Base-by-base conservation (phyloP, 2,329 filamentous ascomycete species). In the Polytolypa hystricis region DNA sequence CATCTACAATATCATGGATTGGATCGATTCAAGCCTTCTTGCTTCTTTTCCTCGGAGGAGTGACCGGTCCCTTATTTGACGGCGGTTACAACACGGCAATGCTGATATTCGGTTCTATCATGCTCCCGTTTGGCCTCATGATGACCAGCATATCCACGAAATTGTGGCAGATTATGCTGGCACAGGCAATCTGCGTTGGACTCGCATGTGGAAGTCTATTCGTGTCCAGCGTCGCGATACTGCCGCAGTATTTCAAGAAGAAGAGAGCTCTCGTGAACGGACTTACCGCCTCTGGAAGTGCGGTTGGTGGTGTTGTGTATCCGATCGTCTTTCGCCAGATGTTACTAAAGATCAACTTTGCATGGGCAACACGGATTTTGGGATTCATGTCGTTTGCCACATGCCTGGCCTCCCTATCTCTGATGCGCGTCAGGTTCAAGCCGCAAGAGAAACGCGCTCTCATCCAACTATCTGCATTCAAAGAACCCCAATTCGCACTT, bases 241-340 rank as follows among this genome's bases (percentile, higher is more conserved):
- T 83, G 2, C 72, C 77, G 3, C 78, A 79, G 8, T 84, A 83
- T 49, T 82, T 82, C 50, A 62, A 63, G 30, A 64, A 61, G 32
- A 69, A 64, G 43, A 64, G 73, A 39, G 67, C 68, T 1, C 56
- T 82, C 15, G 76, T 73, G 4, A 69, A 79, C 30, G 74, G 75
- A 2, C 49, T 81, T 4, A 70, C 73, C 2, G 73, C 75, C 2
- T 70, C 67, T 4, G 77, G 78, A 2, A 73, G 69, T 20, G 70
- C 69, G 3, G 33, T 45, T 14, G 72, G 73, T 3, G 69, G 72
- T 19, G 54, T 77, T 8, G 54, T 74, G 7, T 77, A 74, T 43
- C 72, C 74, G 0, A 62, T 71, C 37, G 59, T 65, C 52, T 60
- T 64, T 42, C 48, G 58, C 35, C 47, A 60, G 38, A 37, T 65